Percentiles rank a stretch among this genome's conserved stretches.
Conservation (phyloP, 352 stramenopile species). For the Phytopythium vexans region DNA sequence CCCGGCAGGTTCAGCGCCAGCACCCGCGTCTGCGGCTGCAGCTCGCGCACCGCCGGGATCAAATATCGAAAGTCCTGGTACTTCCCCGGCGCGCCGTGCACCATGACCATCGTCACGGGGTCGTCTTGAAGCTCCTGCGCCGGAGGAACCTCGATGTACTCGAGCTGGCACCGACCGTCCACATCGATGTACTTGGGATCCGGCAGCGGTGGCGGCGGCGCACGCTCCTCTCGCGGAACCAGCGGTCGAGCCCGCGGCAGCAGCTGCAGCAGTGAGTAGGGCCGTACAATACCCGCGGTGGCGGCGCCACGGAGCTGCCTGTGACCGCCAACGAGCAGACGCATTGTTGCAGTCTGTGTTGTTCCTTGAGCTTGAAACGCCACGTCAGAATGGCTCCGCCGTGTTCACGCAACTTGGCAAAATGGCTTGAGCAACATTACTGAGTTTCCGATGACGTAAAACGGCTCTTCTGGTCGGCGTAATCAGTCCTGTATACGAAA, state of each 20-base stretch:
- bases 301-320: not conserved
- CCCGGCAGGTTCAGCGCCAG: constrained; percentile 61
- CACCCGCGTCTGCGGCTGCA: constrained; percentile 28
- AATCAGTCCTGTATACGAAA: not conserved
- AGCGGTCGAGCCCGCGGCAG: constrained; percentile 4
- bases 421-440: not conserved
- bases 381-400: constrained; percentile 2
- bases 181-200: constrained; percentile 23
- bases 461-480: not conserved
- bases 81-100: constrained; percentile 62
- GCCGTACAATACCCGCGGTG: no score
- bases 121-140: constrained; percentile 6
- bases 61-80: constrained; percentile 67
- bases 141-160: constrained; percentile 29
- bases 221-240: constrained; percentile 5
- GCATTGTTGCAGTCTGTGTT: not conserved
- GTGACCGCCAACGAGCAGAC: not conserved
- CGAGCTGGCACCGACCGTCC: constrained; percentile 22
- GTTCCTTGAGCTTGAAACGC: not conserved
- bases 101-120: constrained; percentile 34
- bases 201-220: constrained; percentile 22
- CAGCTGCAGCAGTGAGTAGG: not conserved
- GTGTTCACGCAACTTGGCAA: constrained; percentile 1
- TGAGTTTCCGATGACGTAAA: constrained; percentile 1
- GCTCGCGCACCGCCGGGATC: constrained; percentile 38